A percentile compares a stretch with the other conserved stretches of the same genome.
These are phyloP conservation scores for Leccinum pellstonianum DNA, from an alignment of 768 basidiomycete species.

Conservation along the genomic window DNA sequence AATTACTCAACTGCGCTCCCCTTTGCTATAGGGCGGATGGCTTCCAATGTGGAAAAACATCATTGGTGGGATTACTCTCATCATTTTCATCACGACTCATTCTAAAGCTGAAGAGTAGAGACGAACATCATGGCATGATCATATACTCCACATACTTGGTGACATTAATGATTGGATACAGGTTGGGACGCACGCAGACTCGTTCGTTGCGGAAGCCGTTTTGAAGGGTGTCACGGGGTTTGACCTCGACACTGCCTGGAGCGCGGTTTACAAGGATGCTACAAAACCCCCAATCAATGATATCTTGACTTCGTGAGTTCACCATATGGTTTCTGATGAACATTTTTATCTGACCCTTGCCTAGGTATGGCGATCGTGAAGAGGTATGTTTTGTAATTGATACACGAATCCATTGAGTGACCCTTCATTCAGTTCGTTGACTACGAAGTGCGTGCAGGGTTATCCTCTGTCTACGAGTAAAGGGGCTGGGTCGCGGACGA, in stretches of 20 bases:
- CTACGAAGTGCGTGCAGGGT: constrained; percentile 79
- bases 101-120: constrained; percentile 36
- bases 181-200: constrained; percentile 81
- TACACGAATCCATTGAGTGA: not conserved
- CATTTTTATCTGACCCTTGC: not conserved
- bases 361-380: constrained; percentile 68
- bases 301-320: constrained; percentile 44
- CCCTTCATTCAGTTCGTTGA: constrained; percentile 52
- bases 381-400: constrained; percentile 43
- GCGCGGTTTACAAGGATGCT: constrained; percentile 74
- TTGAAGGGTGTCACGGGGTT: constrained; percentile 65
- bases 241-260: constrained; percentile 63
- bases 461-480: constrained; percentile 63
- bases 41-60: constrained; percentile 92
- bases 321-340: not conserved
- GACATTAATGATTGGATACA: constrained; percentile 19
- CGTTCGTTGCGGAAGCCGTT: constrained; percentile 70
- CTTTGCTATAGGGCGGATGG: constrained; percentile 60
- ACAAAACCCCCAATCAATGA: constrained; percentile 62
- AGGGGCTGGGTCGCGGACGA: constrained; percentile 80
- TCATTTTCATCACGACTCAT: not conserved
- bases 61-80: constrained; percentile 42
- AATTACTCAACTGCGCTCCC: not conserved
- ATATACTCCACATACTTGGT: not conserved
- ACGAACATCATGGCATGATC: constrained; percentile 75